Evolutionary conservation across 2,329 filamentous ascomycete genomes (phyloP).

Genomic region (Aspergillus pseudoviridinutans): DNA sequence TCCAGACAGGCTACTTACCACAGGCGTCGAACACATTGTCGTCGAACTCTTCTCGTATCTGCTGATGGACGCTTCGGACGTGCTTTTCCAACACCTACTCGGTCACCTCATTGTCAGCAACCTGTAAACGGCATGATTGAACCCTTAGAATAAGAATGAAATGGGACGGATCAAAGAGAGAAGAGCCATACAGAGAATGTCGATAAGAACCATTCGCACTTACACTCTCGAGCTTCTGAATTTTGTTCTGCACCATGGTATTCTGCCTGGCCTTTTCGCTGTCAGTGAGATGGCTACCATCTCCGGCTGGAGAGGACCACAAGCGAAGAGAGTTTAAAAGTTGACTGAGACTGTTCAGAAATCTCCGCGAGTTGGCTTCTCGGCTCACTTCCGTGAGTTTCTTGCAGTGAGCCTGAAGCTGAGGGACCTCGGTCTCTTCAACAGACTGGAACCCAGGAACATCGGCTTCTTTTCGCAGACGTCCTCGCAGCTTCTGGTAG

Average conservation of each 20-base stretch:
- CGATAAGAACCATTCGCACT: neutral
- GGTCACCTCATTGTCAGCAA: neutral
- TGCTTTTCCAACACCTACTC: neutral
- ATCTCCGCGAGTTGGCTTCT: conserved; percentile 43
- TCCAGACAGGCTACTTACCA: conserved; percentile 1
- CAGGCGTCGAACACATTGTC: neutral
- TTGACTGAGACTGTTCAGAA: conserved; percentile 50
- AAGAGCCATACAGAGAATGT: neutral
- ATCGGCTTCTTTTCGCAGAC: conserved; percentile 49
- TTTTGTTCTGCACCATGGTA: neutral
- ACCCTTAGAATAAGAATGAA: neutral
- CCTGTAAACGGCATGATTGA: neutral
- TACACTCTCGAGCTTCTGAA: neutral
- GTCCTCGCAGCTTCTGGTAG: conserved; percentile 59
- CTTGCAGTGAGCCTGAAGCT: conserved; percentile 56
- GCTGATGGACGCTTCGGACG: neutral
- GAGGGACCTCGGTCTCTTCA: conserved; percentile 58
- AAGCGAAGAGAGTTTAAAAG: conserved; percentile 52
- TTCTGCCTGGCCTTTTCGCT: neutral
- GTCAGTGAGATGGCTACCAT: neutral
- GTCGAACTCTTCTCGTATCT: neutral
- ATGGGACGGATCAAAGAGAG: neutral
- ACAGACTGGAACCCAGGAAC: conserved; percentile 50
- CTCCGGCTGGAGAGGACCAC: conserved; percentile 38
- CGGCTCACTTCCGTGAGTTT: conserved; percentile 53